A percentile compares a stretch with the other conserved stretches of the same genome.
These are phyloP conservation scores for Rhododendron simsii DNA, from an alignment of 148 eudicot genomes.

Conservation along the genomic window DNA sequence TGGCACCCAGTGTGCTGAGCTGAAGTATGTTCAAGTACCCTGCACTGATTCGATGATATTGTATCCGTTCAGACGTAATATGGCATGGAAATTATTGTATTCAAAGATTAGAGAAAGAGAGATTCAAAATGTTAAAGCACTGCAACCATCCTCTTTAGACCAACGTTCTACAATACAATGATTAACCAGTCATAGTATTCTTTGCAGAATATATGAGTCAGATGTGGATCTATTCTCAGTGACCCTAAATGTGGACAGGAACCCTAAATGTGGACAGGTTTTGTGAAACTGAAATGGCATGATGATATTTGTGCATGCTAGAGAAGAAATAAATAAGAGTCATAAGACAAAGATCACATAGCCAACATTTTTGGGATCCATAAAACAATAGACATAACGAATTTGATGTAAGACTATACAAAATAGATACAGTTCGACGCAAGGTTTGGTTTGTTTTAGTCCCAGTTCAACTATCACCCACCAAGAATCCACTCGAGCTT, in stretches of 20 bases:
- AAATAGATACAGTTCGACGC: background rate
- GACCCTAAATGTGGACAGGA: background rate
- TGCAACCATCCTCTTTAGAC: background rate
- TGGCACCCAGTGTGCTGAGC: background rate
- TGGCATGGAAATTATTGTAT: background rate
- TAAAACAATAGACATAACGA: background rate
- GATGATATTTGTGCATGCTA: background rate
- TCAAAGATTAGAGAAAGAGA: background rate
- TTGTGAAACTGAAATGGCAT: background rate
- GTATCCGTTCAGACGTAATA: background rate
- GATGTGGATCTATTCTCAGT: background rate
- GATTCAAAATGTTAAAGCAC: background rate
- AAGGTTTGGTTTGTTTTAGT: background rate
- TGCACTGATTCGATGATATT: background rate
- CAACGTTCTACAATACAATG: background rate
- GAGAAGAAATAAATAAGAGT: background rate
- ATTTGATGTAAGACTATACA: background rate
- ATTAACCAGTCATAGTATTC: background rate
- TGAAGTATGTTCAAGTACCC: conserved; percentile 10
- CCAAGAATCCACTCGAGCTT: background rate
- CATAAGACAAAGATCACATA: no score
- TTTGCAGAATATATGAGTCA: background rate
- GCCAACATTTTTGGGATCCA: background rate
- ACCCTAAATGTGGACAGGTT: background rate
- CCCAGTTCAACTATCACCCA: background rate